Percentiles rank a stretch among this genome's conserved stretches.
These are phyloP conservation scores for Vinca minor DNA, from an alignment of 257 asterid species.

Conservation along the genomic window DNA sequence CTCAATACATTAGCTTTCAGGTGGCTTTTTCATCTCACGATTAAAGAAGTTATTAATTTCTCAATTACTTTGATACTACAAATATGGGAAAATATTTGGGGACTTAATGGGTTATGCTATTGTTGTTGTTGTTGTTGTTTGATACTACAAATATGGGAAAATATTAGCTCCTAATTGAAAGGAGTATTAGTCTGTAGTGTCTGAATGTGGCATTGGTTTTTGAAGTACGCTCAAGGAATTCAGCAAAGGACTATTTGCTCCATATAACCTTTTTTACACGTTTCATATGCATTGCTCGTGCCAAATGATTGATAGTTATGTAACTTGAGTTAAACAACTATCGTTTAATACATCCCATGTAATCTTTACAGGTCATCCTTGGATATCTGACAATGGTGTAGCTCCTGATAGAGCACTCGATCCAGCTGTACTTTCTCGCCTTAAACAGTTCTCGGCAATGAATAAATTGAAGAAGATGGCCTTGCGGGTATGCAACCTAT, in stretches of 20 bases:
- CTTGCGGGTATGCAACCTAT: constrained; percentile 51
- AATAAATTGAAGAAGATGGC: constrained; percentile 82
- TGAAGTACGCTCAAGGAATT: background rate
- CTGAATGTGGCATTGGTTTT: background rate
- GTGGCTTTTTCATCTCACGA: background rate
- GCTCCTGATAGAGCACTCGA: constrained; percentile 76
- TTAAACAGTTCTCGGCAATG: constrained; percentile 72
- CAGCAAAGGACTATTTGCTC: background rate
- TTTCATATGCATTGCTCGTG: background rate
- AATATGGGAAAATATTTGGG: background rate
- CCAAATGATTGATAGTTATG: background rate
- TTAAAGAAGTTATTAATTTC: background rate
- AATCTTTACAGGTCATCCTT: constrained; percentile 57
- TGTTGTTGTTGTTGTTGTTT: no score
- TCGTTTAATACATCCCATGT: constrained; percentile 7
- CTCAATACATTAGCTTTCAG: background rate
- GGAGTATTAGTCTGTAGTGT: background rate
- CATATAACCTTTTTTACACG: background rate
- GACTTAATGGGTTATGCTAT: no score
- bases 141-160: background rate
- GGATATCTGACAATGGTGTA: constrained; percentile 75
- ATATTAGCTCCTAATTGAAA: background rate
- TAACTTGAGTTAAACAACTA: background rate
- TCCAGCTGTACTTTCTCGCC: constrained; percentile 77
- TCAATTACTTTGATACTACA: background rate